A percentile compares a stretch with the other conserved stretches of the same genome.
These are phyloP conservation scores for Puccinellia tenuiflora DNA, from an alignment of 176 grass and related monocot species.

Conservation along the genomic window DNA sequence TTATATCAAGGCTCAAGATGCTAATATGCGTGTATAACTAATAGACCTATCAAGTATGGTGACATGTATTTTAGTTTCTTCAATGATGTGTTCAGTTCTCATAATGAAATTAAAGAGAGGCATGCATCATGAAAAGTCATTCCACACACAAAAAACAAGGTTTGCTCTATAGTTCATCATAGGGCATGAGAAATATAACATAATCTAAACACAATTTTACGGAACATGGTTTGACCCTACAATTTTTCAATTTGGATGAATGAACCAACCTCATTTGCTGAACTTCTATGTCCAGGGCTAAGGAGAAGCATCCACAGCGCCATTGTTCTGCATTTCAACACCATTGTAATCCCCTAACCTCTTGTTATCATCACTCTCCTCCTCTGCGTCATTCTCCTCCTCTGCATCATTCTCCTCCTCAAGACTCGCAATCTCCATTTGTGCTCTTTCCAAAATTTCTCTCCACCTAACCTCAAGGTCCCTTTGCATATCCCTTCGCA, in stretches of 20 bases:
- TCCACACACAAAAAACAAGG: not conserved
- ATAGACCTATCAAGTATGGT: not conserved
- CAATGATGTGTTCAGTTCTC: not conserved
- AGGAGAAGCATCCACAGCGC: conserved; percentile 23
- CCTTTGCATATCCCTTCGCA: conserved; percentile 73
- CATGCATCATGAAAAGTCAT: not conserved
- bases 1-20: not conserved
- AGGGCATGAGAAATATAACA: not conserved
- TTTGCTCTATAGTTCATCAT: not conserved
- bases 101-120: not conserved
- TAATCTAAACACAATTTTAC: conserved; percentile 3
- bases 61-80: not conserved
- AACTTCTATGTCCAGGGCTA: conserved; percentile 39
- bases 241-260: not conserved
- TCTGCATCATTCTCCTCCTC: conserved; percentile 20
- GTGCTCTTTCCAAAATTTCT: conserved; percentile 74
- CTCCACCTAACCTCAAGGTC: conserved; percentile 60
- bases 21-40: not conserved
- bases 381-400: conserved; percentile 27
- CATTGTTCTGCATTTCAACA: conserved; percentile 26
- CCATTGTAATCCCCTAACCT: conserved; percentile 12
- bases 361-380: conserved; percentile 20
- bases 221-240: not conserved
- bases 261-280: conserved; percentile 45
- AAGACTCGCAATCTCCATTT: conserved; percentile 51